A percentile compares a stretch with the other conserved stretches of the same genome.
These are phyloP conservation scores for Saccharomyces mikatae DNA, from an alignment of 805 yeast species.

Conservation along the genomic window DNA sequence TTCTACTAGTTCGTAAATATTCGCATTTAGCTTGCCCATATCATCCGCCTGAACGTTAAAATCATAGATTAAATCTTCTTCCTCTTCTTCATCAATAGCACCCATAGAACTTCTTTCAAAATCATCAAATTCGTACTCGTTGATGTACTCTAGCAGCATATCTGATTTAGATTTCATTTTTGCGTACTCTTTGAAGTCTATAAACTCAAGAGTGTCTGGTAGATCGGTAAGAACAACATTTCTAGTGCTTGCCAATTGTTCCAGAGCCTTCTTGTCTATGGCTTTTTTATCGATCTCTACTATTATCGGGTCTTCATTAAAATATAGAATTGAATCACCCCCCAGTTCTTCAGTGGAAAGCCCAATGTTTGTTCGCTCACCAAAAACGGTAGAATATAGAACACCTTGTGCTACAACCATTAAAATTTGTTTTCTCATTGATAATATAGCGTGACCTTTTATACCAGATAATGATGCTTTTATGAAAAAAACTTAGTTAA, in stretches of 20 bases:
- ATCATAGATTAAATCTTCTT: neutral
- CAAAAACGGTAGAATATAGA: neutral
- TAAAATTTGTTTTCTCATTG: neutral
- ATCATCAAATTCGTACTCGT: neutral
- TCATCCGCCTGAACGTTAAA: neutral
- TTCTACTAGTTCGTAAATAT: neutral
- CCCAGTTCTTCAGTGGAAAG: conserved; percentile 18
- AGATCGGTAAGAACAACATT: conserved; percentile 23
- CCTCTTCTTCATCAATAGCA: neutral
- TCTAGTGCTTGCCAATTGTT: conserved; percentile 15
- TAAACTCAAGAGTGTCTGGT: conserved; percentile 24
- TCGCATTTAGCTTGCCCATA: neutral
- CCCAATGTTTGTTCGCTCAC: neutral
- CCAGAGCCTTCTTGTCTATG: conserved; percentile 17
- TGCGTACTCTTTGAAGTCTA: conserved; percentile 18
- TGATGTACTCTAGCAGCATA: neutral
- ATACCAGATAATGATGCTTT: neutral
- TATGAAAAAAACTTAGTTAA: neutral
- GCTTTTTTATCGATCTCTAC: conserved; percentile 14
- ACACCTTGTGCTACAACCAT: conserved; percentile 2
- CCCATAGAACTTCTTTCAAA: neutral
- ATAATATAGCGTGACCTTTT: neutral
- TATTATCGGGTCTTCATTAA: conserved; percentile 8
- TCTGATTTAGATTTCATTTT: conserved; percentile 1
- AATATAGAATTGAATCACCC: conserved; percentile 11